phyloP scores from a whole-genome alignment of 2,329 filamentous ascomycete species.

The Gremmenia infestans region DNA sequence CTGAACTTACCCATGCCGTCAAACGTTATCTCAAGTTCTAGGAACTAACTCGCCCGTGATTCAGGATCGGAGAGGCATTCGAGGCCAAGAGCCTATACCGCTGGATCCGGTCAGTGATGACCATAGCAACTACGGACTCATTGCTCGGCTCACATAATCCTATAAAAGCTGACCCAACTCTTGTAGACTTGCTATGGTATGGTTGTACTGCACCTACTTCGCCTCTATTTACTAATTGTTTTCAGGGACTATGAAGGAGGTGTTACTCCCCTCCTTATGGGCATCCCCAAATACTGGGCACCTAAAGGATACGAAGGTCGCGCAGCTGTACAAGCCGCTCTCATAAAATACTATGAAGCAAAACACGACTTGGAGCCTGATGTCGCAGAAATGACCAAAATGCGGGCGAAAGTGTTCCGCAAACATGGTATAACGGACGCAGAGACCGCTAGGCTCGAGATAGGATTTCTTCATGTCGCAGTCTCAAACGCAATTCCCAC shows the following conservation, averaged over 20 bases:
- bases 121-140: slow-evolving; percentile 35
- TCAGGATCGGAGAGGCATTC: slow-evolving; percentile 17
- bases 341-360: slow-evolving; percentile 30
- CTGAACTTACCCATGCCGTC: too few relatives aligned
- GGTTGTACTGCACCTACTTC: background rate
- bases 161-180: slow-evolving; percentile 30
- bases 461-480: slow-evolving; percentile 28
- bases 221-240: background rate
- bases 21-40: too few relatives aligned
- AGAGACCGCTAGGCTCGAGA: slow-evolving; percentile 31
- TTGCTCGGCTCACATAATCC: slow-evolving; percentile 43
- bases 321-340: slow-evolving; percentile 35
- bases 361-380: slow-evolving; percentile 28
- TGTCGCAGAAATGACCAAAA: slow-evolving; percentile 18
- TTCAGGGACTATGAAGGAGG: slow-evolving; percentile 28
- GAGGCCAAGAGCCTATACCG: slow-evolving; percentile 35
- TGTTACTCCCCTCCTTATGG: slow-evolving; percentile 25
- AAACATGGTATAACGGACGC: slow-evolving; percentile 22
- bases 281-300: slow-evolving; percentile 28
- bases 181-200: slow-evolving; percentile 38
- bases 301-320: slow-evolving; percentile 28
- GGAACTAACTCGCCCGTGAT: too few relatives aligned
- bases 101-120: slow-evolving; percentile 37
- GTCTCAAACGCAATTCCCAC: slow-evolving; percentile 36
- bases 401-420: slow-evolving; percentile 26